Base-by-base conservation (phyloP, 805 yeast genomes). In the Hanseniaspora guilliermondii region DNA sequence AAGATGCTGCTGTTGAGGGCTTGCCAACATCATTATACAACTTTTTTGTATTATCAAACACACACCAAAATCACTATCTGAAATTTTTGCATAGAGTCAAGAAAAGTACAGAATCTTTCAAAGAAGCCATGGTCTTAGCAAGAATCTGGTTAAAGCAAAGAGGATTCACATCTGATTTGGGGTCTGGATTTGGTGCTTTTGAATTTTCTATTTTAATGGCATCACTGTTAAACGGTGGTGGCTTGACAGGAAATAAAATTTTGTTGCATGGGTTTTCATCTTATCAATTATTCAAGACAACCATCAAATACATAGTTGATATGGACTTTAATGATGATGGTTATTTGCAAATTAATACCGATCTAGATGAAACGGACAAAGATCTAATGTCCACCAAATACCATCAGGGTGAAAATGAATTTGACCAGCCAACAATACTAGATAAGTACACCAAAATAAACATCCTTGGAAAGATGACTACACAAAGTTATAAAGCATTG, bases 231-330 rank as follows among this genome's bases (percentile, higher is more conserved):
- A 80, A 82, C 58, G 96, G 96, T 61, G 94, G 94, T 60, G 89
- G 91, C 56, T 67, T 71, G 6, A 75, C 73, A 59, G 93, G 94
- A 14, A 83, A 82, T 61, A 84, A 81, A 62, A 82, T 87, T 24
- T 72, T 93, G 54, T 67, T 88, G 38, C 83, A 82, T 60, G 98
- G 97, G 0, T 91, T 85, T 66, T 87, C 96, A 3, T 83, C 94
- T 22, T 93, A 88, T 65, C 98, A 93, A 70, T 71, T 93, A 50
- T 93, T 93, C 73, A 89, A 87, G 65, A 96, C 95, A 64, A 80
- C 86, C 1, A 74, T 93, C 55, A 80, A 80, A 61, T 89, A 84
- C 63, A 65, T 91, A 57, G 94, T 96, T 2, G 78, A 85, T 2
- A 81, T 82, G 74, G 95, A 88, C 66, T 68, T 89, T 48, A 71